phyloP scores from a whole-genome alignment of 106 monocot genomes.

The Narthecium ossifragum region DNA sequence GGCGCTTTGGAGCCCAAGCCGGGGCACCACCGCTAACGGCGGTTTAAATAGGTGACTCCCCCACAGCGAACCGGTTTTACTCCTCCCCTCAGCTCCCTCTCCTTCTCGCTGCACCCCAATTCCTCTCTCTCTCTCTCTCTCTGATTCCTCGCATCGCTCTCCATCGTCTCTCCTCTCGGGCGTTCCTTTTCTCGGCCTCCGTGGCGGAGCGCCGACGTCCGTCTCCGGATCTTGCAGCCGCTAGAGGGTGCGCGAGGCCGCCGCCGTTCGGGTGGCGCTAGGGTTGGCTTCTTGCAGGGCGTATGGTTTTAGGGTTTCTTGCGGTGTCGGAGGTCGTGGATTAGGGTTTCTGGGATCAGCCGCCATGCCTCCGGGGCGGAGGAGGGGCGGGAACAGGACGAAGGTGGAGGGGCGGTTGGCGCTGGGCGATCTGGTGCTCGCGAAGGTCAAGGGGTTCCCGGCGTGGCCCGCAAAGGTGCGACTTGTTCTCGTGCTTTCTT shows the following conservation, averaged over 20 bases:
- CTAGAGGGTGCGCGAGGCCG: background rate
- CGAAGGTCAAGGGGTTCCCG: constrained; percentile 51
- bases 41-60: constrained; percentile 1
- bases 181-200: background rate
- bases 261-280: background rate
- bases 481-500: too few species aligned
- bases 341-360: background rate
- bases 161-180: background rate
- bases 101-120: background rate
- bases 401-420: constrained; percentile 27
- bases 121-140: constrained; percentile 1
- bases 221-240: background rate
- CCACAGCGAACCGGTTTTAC: background rate
- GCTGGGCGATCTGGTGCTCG: constrained; percentile 44
- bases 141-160: background rate
- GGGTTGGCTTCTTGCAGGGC: background rate
- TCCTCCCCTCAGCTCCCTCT: background rate
- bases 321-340: background rate
- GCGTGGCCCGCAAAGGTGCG: constrained; percentile 47
- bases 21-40: background rate
- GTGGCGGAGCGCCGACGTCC: background rate
- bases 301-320: background rate
- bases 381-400: constrained; percentile 16
- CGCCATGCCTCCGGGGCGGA: constrained; percentile 30
- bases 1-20: too few species aligned